Evolutionary conservation across 192 early-diverging fungal species (phyloP).

Genomic region (Linnemannia hyalina): DNA sequence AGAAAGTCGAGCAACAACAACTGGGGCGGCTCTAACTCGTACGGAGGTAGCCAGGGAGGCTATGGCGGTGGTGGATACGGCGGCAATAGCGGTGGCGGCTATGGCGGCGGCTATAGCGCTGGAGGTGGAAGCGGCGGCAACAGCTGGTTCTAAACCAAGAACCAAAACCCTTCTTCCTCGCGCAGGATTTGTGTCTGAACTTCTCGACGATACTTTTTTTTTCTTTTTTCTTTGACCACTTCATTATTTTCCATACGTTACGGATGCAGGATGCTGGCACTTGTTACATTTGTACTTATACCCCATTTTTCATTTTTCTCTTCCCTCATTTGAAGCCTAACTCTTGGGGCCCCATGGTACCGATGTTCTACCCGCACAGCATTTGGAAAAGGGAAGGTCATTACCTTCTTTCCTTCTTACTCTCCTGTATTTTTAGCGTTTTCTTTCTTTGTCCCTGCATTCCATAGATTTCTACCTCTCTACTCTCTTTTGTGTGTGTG

Average conservation of each 20-base stretch:
- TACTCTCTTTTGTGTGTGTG: slow-evolving; percentile 9
- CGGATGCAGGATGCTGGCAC: slow-evolving; percentile 53
- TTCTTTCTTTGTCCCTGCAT: not conserved
- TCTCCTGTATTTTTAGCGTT: slow-evolving; percentile 46
- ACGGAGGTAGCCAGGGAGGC: slow-evolving; percentile 33
- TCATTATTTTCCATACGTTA: slow-evolving; percentile 36
- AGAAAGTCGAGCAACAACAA: slow-evolving; percentile 52
- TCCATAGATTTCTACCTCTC: slow-evolving; percentile 3
- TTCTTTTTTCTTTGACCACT: slow-evolving; percentile 22
- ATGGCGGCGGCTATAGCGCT: slow-evolving; percentile 25
- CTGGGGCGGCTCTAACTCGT: slow-evolving; percentile 53
- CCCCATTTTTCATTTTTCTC: slow-evolving; percentile 38
- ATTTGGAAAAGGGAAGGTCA: slow-evolving; percentile 30
- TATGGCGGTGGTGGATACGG: slow-evolving; percentile 33
- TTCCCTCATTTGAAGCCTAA: slow-evolving; percentile 37
- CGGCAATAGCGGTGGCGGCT: slow-evolving; percentile 33
- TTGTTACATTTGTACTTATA: slow-evolving; percentile 28
- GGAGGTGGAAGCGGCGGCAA: slow-evolving; percentile 61
- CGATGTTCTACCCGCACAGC: slow-evolving; percentile 43
- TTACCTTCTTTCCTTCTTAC: not conserved
- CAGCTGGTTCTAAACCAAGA: slow-evolving; percentile 74
- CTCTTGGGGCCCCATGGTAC: slow-evolving; percentile 21
- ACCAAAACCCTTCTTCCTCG: not conserved
- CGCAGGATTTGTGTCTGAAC: not conserved
- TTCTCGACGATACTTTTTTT: slow-evolving; percentile 5